phyloP scores from a whole-genome alignment of 352 stramenopile genomes.

The Discostella stelligera region DNA sequence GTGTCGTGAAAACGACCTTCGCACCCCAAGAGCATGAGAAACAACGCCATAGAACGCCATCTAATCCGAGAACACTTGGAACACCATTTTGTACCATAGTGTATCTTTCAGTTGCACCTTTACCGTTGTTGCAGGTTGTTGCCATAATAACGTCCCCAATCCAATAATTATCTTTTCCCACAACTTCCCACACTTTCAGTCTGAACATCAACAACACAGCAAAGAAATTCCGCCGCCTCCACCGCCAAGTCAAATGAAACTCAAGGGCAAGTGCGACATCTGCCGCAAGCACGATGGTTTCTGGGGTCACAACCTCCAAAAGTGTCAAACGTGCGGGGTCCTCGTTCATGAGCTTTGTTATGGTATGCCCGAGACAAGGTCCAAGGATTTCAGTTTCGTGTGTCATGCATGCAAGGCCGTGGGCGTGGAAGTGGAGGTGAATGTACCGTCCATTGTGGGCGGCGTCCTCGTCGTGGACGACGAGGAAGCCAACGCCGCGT shows the following conservation, averaged over 20 bases:
- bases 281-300: constrained; percentile 47
- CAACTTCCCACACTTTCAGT: no score
- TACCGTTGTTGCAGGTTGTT: no score
- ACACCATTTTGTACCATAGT: no score
- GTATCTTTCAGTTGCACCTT: no score
- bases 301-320: constrained; percentile 48
- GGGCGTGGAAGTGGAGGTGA: constrained; percentile 35
- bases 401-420: constrained; percentile 48
- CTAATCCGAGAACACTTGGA: no score
- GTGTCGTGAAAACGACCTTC: no score
- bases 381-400: constrained; percentile 44
- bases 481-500: constrained; percentile 16
- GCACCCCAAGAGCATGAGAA: no score
- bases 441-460: constrained; percentile 39
- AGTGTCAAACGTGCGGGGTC: constrained; percentile 37
- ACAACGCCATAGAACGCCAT: no score
- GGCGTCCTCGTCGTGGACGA: neutral
- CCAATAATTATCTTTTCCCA: no score
- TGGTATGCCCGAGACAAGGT: constrained; percentile 20
- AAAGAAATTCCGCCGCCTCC: constrained; percentile 2
- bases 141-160: no score
- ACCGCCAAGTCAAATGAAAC: neutral
- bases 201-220: no score
- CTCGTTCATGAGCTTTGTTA: constrained; percentile 57
- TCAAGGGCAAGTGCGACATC: constrained; percentile 56